Evolutionary conservation across 2,329 filamentous ascomycete genomes (phyloP).

Genomic region (Arthroderma sp.): DNA sequence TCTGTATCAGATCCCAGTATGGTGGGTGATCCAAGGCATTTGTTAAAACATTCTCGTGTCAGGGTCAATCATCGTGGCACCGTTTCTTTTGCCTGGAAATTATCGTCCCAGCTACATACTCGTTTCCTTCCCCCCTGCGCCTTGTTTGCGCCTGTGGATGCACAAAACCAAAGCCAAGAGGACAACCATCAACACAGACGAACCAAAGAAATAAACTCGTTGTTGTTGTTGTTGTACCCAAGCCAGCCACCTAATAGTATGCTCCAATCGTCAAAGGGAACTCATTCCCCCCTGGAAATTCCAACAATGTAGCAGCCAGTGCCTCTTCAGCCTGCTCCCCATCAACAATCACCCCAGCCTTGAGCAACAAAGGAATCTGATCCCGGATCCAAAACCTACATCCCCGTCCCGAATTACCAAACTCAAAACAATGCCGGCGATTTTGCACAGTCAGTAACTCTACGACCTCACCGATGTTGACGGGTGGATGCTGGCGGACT

Average conservation of each 20-base stretch:
- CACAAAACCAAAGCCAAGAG: too few species aligned
- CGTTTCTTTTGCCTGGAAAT: too few species aligned
- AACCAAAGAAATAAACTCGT: too few species aligned
- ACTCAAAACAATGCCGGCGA: constrained; percentile 4
- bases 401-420: constrained; percentile 2
- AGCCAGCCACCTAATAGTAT: constrained; percentile 1
- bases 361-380: constrained; percentile 4
- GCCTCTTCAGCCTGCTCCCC: constrained; percentile 1
- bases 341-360: constrained; percentile 1
- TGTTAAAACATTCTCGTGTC: too few species aligned
- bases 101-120: too few species aligned
- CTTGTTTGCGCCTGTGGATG: too few species aligned
- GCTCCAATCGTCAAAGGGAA: constrained; percentile 2
- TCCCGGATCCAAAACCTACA: constrained; percentile 5
- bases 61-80: too few species aligned
- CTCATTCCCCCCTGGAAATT: constrained; percentile 3
- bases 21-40: too few species aligned
- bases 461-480: constrained; percentile 1
- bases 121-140: too few species aligned
- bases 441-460: constrained; percentile 2
- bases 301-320: constrained; percentile 2
- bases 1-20: too few species aligned
- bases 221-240: too few species aligned
- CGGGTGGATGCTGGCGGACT: not conserved
- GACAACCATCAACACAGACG: too few species aligned